Conservation (phyloP, 2,329 filamentous ascomycete genomes). For the Aureobasidium lini region DNA sequence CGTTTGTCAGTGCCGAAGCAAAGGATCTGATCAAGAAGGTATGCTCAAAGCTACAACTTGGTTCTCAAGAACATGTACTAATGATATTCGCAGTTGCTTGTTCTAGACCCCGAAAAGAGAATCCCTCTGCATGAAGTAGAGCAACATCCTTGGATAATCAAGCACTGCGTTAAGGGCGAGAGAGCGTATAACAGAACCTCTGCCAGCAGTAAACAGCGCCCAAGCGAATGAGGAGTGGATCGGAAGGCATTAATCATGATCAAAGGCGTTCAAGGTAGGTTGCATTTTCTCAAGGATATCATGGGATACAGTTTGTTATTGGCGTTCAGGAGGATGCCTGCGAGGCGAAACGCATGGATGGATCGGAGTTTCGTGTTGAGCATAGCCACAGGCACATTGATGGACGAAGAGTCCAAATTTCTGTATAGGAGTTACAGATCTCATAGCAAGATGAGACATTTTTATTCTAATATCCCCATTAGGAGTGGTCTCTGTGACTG, state of each 20-base stretch:
- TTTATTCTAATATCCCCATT: background rate
- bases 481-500: background rate
- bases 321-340: background rate
- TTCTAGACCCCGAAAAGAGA: conserved; percentile 18
- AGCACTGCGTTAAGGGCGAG: conserved; percentile 36
- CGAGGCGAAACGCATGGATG: background rate
- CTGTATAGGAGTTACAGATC: background rate
- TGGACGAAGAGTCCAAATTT: background rate
- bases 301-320: background rate
- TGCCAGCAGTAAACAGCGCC: conserved; percentile 22
- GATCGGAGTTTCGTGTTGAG: background rate
- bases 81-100: conserved; percentile 15
- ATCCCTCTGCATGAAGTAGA: conserved; percentile 17
- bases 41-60: background rate
- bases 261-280: conserved; percentile 7
- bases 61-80: background rate
- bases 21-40: conserved; percentile 20
- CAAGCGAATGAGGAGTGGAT: conserved; percentile 10
- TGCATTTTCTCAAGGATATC: conserved; percentile 2
- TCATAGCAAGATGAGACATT: background rate
- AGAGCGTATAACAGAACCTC: conserved; percentile 37
- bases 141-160: conserved; percentile 20
- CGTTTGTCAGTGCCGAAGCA: conserved; percentile 19
- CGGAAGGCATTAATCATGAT: background rate
- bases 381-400: background rate